Conservation (phyloP, 495 filamentous ascomycete species). For the Neurospora tetraspora region DNA sequence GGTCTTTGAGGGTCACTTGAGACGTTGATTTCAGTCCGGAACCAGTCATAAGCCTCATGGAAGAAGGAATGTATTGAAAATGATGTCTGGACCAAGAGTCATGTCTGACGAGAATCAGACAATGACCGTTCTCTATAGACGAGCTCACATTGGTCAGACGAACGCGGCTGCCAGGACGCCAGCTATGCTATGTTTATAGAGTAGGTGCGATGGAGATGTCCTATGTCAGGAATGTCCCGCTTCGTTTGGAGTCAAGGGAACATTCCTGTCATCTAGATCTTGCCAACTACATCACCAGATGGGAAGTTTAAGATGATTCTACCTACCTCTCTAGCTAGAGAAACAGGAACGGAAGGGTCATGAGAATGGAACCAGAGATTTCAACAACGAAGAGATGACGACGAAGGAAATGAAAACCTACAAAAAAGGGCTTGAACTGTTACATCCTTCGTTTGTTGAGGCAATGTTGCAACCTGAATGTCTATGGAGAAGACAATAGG, state of each 20-base stretch:
- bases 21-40: not conserved
- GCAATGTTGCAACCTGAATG: not conserved
- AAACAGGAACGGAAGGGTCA: not conserved
- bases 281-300: not conserved
- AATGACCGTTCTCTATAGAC: not conserved
- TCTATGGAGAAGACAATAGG: not conserved
- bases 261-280: not conserved
- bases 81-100: not conserved
- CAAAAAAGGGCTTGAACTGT: not conserved
- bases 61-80: not conserved
- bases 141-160: not conserved
- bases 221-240: not conserved
- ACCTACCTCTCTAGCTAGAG: not conserved
- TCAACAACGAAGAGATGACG: not conserved
- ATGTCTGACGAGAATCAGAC: not conserved
- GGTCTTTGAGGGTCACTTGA: not conserved
- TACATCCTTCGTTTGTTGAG: not conserved
- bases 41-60: not conserved
- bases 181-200: not conserved
- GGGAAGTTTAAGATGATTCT: not conserved
- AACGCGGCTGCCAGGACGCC: not conserved
- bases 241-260: not conserved
- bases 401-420: not conserved
- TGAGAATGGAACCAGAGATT: not conserved
- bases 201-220: not conserved